Base-by-base conservation (phyloP, 1,284 basidiomycete genomes). In the Coriolopsis trogii region DNA sequence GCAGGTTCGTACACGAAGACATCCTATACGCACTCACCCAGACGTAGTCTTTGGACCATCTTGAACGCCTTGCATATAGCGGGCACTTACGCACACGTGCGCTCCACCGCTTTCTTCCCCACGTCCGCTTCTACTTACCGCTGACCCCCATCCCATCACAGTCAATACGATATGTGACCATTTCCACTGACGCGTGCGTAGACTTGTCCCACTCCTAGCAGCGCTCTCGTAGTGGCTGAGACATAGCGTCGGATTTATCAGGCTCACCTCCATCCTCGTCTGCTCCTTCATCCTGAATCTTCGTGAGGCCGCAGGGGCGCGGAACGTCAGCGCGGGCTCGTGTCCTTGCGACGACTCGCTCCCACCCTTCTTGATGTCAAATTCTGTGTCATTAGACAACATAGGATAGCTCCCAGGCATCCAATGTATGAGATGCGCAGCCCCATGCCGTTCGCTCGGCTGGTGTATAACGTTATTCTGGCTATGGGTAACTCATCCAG, bases 221-320 rank as follows among this genome's bases (percentile, higher is more conserved):
- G 28, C 13, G 6, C 10, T 31, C 13, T 31, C 4, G 13, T 16
- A 6, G 13, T 31, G 5, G 7, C 10, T 3, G 30, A 13, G 18
- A 24, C 30, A 10, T 9, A 23, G 13, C 31, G 10, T n/a, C 44
- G 18, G 23, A 15, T 3, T 20, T 3, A 41, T 12, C 43, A 43
- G 50, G 18, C 25, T 33, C 20, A 56, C 51, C 7, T 56, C 47
- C 4, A 53, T 53, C n/a, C 42, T 56, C 26, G 45, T 53, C 44
- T 46, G 40, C 1, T 45, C 41, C 9, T 47, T 56, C 44, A 48
- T 53, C 30, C 51, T 57, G 13, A 41, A 57, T 41, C 47, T 57
- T 3, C 47, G 55, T 9, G 51, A 53, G 1, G 51, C 42, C 4
- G 55, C 41, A 26, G 30, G 46, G 8, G 18, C 21, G 33, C 13